Percentiles rank a stretch among this genome's conserved stretches.
Conservation (phyloP, 1,139 yeast species). For the Kodamaea derodonti region DNA sequence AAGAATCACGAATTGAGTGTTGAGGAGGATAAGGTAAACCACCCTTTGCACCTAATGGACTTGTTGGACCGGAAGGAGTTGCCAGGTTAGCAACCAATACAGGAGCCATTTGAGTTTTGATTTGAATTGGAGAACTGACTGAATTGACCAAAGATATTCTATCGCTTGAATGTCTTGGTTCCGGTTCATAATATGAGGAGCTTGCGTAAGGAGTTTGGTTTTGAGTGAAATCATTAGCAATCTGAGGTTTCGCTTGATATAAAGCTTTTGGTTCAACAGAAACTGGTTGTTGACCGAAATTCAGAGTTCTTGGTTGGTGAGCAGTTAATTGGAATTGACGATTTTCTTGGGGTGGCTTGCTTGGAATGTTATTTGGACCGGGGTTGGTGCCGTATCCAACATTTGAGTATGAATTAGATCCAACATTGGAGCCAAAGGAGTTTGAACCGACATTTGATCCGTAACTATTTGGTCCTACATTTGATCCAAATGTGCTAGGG, state of each 20-base stretch:
- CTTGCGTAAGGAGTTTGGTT: constrained; percentile 6
- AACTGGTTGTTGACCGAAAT: constrained; percentile 8
- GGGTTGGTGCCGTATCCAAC: neutral
- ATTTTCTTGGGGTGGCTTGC: neutral
- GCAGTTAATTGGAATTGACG: constrained; percentile 3
- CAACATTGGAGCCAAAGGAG: neutral
- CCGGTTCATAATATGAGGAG: constrained; percentile 10
- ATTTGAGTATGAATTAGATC: neutral
- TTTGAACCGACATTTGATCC: neutral
- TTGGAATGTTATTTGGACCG: neutral
- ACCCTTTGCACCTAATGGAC: constrained; percentile 11
- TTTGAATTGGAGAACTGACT: constrained; percentile 26
- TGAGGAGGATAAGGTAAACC: constrained; percentile 19
- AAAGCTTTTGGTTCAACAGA: constrained; percentile 13
- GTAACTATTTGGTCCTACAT: neutral
- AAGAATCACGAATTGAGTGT: constrained; percentile 9
- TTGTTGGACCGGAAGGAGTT: constrained; percentile 25
- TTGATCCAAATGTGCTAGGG: constrained; percentile 1
- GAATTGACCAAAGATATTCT: constrained; percentile 8
- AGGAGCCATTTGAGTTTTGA: constrained; percentile 28
- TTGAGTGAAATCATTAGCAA: constrained; percentile 33
- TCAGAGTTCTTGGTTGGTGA: constrained; percentile 6
- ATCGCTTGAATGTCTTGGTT: constrained; percentile 6
- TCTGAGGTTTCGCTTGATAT: constrained; percentile 33
- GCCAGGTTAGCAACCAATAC: constrained; percentile 26